Conservation (phyloP, 1,284 basidiomycete species). For the Termitomyces sp. region DNA sequence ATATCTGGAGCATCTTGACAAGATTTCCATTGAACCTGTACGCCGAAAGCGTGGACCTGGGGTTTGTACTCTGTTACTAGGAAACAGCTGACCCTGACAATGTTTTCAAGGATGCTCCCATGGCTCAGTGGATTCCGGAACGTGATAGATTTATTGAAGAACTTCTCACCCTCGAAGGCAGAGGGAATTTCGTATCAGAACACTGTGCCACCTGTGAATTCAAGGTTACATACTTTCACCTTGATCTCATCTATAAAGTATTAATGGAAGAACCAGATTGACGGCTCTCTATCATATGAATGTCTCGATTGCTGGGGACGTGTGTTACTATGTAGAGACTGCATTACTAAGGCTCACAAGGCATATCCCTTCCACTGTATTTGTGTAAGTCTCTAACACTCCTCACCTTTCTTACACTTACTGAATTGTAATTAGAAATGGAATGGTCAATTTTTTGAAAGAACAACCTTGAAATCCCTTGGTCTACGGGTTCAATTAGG, state of each 20-base stretch:
- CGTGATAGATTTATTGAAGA: neutral
- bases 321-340: neutral
- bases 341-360: neutral
- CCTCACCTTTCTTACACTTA: neutral
- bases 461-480: neutral
- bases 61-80: neutral
- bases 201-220: neutral
- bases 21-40: neutral
- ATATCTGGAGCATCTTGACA: neutral
- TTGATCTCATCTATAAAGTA: no score
- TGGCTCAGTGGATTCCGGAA: constrained; percentile 7
- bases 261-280: no score
- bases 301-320: neutral
- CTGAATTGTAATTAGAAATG: constrained; percentile 5
- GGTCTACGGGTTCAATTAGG: constrained; percentile 12
- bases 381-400: constrained; percentile 2
- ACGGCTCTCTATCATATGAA: no score
- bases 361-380: constrained; percentile 4
- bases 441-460: constrained; percentile 8
- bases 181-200: neutral
- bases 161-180: constrained; percentile 8
- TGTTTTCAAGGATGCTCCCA: no score
- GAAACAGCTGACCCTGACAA: no score
- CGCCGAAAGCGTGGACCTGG: neutral
- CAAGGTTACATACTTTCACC: no score